Evolutionary conservation across 208 protist species (phyloP).

Genomic region (Wallacemonas collosoma): DNA sequence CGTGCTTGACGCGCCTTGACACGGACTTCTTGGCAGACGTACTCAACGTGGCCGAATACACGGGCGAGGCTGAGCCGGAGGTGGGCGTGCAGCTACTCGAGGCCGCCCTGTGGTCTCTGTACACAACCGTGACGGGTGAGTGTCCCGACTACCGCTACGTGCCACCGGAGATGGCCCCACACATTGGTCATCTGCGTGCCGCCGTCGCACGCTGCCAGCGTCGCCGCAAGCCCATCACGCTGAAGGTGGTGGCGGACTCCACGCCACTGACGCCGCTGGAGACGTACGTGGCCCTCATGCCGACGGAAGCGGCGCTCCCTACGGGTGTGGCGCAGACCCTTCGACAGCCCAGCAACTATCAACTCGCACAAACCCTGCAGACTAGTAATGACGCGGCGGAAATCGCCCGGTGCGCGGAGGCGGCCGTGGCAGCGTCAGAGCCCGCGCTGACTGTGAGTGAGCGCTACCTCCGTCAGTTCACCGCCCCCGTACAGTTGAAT

Average conservation of each 20-base stretch:
- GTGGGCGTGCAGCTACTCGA: constrained; percentile 45
- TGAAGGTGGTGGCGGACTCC: constrained; percentile 20
- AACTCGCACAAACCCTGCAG: constrained; percentile 43
- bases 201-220: constrained; percentile 51
- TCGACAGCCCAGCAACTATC: constrained; percentile 39
- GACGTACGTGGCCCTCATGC: constrained; percentile 84
- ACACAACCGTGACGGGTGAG: constrained; percentile 46
- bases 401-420: constrained; percentile 50
- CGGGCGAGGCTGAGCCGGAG: constrained; percentile 37
- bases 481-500: constrained; percentile 79
- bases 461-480: constrained; percentile 74
- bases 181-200: constrained; percentile 69
- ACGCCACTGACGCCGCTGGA: constrained; percentile 76
- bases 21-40: constrained; percentile 72
- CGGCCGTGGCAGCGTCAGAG: constrained; percentile 47
- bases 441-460: constrained; percentile 64
- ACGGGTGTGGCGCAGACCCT: constrained; percentile 43
- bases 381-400: constrained; percentile 52
- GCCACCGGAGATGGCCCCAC: constrained; percentile 34
- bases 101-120: constrained; percentile 54
- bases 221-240: constrained; percentile 17
- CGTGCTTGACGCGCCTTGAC: constrained; percentile 49
- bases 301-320: constrained; percentile 68
- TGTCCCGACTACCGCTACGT: constrained; percentile 58
- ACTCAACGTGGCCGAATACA: constrained; percentile 67